Percentiles rank a stretch among this genome's conserved stretches.
Evolutionary conservation across 179 eudicot genomes (phyloP).

Genomic region (Spinacia oleracea): DNA sequence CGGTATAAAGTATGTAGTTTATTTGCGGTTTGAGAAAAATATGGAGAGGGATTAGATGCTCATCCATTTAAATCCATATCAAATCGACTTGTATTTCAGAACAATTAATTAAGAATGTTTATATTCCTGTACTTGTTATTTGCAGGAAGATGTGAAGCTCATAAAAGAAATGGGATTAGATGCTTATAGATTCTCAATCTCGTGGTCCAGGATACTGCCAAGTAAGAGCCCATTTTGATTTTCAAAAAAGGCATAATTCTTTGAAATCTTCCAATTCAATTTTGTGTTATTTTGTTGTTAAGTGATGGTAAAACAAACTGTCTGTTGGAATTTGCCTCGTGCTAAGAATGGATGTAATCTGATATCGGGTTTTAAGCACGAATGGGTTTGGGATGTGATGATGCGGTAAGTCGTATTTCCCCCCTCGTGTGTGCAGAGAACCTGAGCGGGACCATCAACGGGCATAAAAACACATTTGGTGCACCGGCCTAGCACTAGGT

Average conservation of each 20-base stretch:
- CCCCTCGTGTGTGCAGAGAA: no score
- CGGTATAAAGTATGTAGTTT: slow-evolving; percentile 28
- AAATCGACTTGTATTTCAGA: no score
- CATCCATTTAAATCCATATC: neutral
- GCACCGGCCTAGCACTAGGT: no score
- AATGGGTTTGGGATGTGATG: no score
- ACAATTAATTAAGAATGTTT: neutral
- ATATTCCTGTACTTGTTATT: neutral
- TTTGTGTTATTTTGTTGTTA: neutral
- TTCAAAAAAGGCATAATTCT: neutral
- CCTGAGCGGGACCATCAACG: no score
- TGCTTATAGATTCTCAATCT: slow-evolving; percentile 61
- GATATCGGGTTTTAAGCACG: no score
- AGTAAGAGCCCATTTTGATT: slow-evolving; percentile 23
- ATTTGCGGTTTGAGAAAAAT: neutral
- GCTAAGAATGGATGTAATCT: neutral
- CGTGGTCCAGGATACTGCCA: slow-evolving; percentile 65
- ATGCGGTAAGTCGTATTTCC: no score
- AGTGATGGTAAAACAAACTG: neutral
- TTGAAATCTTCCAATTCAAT: neutral
- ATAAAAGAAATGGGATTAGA: slow-evolving; percentile 50
- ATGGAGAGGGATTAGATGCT: neutral
- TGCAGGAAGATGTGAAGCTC: slow-evolving; percentile 56
- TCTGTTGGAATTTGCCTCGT: no score
- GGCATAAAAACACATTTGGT: no score